Base-by-base conservation (phyloP, 164 flowering plant species). In the Sextonia rubra region DNA sequence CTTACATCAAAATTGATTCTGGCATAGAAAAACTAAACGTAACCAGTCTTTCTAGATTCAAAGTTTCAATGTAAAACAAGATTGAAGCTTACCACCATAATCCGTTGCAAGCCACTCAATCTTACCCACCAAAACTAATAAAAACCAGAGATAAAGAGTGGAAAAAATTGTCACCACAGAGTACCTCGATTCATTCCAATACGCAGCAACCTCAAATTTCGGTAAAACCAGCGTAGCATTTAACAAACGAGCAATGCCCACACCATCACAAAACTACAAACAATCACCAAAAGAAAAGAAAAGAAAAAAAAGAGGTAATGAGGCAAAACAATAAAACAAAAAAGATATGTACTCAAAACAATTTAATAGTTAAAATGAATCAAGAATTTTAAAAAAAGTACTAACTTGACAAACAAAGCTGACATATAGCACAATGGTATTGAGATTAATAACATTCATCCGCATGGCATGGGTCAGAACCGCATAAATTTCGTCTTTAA, bases 101-200 rank as follows among this genome's bases (percentile, higher is more conserved):
- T 11, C 18, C 23, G 12, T 20, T 52, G 20, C 14, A 5, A 52
- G 3, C 58, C n/a, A 29, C 69, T 26, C 72, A 29, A 27, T 30
- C 56, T 6, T 12, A 3, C 18, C 23, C 48, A 52, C 23, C 61
- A 69, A 47, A 68, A 14, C 29, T n/a, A 12, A 12, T 3, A 14
- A 47, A 47, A 12, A 22, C 12, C 17, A 20, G 17, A 22, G 2
- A 49, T 26, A 26, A 49, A 22, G 37, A 32, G 8, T 0, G 9
- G 5, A 9, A 37, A 6, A 47, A 68, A 66, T 18, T 18, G 47
- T 11, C 69, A 52, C 24, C 47, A 44, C 1, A 3, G 37, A 62
- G 64, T 83, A 91, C 97, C 98, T 91, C n/a, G 98, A 89, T 73
- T 95, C 99, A 75, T 95, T 93, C 99, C 99, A 95, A 76, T 95